A percentile compares a stretch with the other conserved stretches of the same genome.
Conservation (phyloP, 345 rosid species). For the Dovyalis caffra region DNA sequence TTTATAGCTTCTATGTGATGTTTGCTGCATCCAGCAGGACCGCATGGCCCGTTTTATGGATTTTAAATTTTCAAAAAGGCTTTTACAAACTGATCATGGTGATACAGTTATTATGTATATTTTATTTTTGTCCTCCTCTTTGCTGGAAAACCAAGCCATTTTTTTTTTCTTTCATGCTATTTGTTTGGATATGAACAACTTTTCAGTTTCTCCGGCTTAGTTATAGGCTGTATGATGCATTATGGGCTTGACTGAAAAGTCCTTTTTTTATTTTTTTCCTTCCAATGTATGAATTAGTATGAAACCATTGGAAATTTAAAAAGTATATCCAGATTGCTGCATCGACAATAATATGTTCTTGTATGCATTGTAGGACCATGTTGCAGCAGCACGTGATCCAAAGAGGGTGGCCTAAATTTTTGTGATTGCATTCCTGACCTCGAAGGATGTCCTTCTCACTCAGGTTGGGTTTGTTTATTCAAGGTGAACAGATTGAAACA, state of each 20-base stretch:
- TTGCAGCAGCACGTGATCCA: slow-evolving; percentile 74
- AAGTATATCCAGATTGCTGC: neutral
- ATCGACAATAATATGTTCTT: neutral
- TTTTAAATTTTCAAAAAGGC: too few species aligned
- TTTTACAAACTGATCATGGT: too few species aligned
- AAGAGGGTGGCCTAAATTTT: slow-evolving; percentile 50
- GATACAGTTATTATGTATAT: too few species aligned
- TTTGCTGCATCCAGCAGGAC: too few species aligned
- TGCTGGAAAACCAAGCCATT: neutral
- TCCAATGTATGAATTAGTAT: too few species aligned
- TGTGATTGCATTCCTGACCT: neutral
- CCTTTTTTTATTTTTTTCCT: too few species aligned
- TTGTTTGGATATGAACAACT: neutral
- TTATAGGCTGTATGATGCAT: neutral
- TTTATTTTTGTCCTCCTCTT: neutral
- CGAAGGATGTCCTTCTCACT: slow-evolving; percentile 9
- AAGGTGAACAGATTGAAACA: slow-evolving; percentile 13
- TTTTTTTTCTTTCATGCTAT: neutral
- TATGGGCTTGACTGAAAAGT: neutral
- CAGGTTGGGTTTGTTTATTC: neutral
- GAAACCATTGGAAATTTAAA: too few species aligned
- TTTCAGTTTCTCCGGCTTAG: neutral
- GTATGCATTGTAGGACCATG: slow-evolving; percentile 63
- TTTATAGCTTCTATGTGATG: too few species aligned
- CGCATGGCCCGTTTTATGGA: too few species aligned